Evolutionary conservation across 176 grass and related monocot species (phyloP), one percentile per base, ranked within the genome.

Genomic region (Thalia dealbata): DNA sequence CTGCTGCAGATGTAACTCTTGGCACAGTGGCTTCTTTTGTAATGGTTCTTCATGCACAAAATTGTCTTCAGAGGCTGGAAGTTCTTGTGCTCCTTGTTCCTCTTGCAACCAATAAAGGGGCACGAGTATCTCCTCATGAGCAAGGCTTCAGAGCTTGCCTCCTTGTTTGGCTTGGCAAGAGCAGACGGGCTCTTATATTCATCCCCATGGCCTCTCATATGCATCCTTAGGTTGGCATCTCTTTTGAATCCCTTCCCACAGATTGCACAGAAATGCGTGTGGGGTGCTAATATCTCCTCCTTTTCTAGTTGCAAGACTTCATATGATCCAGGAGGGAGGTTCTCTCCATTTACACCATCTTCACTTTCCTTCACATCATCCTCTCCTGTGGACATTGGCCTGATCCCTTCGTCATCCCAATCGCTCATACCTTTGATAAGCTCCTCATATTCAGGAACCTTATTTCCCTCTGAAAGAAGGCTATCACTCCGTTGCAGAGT

Each of bases 201-300:
- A 26, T 96, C 85, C 3, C 83, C 88, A 3, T 91, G 88, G 24
- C 91, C 88, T 80, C 88, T 81, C 91, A 91, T 96, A 63, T 96
- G 91, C 91, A 96, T 96, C 58, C 91, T 77, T 45, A 91, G 81
- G 63, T 96, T 96, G 0, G 88, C 91, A 38, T 91, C 88, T 44
- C 91, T 79, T 69, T 96, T 96, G 79, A 96, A 96, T 10, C 91
- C 88, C 56, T 96, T 96, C 12, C 83, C 81, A 44, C 91, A 96
- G 28, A 96, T 96, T 26, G 80, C 1, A 60, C 91, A 96, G 52
- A 96, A 88, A 24, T 96, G 91, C 0, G 88, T 86, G 64, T 96
- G 88, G 0, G 91, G 91, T 0, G 91, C 91, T 72, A 96, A 55
- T 51, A 96, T 96, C 56, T 96, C 88, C 41, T 96, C 91, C 79